Evolutionary conservation across 2,329 filamentous ascomycete species (phyloP).

Genomic region (Xylaria arbuscula): DNA sequence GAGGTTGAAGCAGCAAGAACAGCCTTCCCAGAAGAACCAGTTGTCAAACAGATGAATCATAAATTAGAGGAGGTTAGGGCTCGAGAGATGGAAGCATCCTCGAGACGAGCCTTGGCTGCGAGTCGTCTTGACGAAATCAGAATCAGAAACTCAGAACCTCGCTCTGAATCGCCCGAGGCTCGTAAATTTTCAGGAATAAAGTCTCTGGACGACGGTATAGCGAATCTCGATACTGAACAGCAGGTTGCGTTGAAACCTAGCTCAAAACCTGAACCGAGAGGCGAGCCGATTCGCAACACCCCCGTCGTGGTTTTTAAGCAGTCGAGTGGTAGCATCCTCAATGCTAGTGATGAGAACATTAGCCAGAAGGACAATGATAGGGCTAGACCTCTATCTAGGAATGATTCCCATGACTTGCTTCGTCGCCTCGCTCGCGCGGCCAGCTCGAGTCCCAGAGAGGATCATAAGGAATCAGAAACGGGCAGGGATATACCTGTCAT

Average conservation of each 20-base stretch:
- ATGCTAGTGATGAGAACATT: conserved; percentile 26
- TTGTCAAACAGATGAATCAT: conserved; percentile 51
- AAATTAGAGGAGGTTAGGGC: conserved; percentile 62
- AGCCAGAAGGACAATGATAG: conserved; percentile 36
- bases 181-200: conserved; percentile 49
- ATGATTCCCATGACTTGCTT: conserved; percentile 61
- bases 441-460: conserved; percentile 56
- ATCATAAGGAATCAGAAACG: conserved; percentile 37
- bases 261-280: conserved; percentile 26
- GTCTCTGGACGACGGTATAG: conserved; percentile 29
- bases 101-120: conserved; percentile 60
- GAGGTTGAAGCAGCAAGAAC: conserved; percentile 50
- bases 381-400: conserved; percentile 42
- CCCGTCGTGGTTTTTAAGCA: conserved; percentile 28
- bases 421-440: conserved; percentile 61
- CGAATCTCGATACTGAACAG: conserved; percentile 20
- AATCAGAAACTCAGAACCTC: conserved; percentile 58
- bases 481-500: conserved; percentile 23
- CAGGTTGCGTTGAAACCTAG: conserved; percentile 15
- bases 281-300: conserved; percentile 26
- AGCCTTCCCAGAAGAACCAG: conserved; percentile 41
- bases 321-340: conserved; percentile 26
- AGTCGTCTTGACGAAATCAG: conserved; percentile 65
- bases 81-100: conserved; percentile 57
- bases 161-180: conserved; percentile 57